Evolutionary conservation across 176 grass and related monocot genomes (phyloP).

Genomic region (Phoenix dactylifera): DNA sequence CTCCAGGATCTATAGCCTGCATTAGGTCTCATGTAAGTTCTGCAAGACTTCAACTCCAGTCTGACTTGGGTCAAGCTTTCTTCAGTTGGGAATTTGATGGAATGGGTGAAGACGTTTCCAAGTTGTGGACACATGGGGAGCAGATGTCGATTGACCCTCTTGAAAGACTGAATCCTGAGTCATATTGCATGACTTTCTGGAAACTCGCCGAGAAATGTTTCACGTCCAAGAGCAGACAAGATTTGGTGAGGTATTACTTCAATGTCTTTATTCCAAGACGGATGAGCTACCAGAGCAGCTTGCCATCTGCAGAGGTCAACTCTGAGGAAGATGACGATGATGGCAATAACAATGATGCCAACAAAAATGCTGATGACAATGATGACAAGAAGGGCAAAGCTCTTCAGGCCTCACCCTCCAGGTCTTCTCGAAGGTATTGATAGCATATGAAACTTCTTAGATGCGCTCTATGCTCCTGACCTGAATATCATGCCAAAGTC

Average conservation of each 20-base stretch:
- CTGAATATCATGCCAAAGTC: too few species aligned
- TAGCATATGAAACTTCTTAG: not conserved
- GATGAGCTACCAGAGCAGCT: constrained; percentile 55
- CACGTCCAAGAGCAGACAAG: constrained; percentile 34
- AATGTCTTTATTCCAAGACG: constrained; percentile 84
- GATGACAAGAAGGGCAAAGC: constrained; percentile 17
- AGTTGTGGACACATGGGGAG: constrained; percentile 43
- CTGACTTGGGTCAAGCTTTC: constrained; percentile 78
- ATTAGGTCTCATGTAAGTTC: constrained; percentile 44
- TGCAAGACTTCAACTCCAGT: constrained; percentile 50
- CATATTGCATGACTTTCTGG: constrained; percentile 64
- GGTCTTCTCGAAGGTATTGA: constrained; percentile 31
- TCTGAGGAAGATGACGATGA: constrained; percentile 51
- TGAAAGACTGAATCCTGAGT: constrained; percentile 43
- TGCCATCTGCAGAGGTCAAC: constrained; percentile 20
- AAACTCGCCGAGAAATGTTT: constrained; percentile 39
- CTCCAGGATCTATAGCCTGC: constrained; percentile 56
- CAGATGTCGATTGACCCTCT: constrained; percentile 56
- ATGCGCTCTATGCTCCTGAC: too few species aligned
- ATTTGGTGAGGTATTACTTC: constrained; percentile 73
- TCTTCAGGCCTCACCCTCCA: constrained; percentile 19
- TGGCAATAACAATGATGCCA: constrained; percentile 32
- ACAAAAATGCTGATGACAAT: constrained; percentile 31
- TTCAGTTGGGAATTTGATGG: constrained; percentile 56
- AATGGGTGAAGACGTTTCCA: constrained; percentile 62